Conservation (phyloP, 1,284 basidiomycete genomes). For the Polyporus tsugae region DNA sequence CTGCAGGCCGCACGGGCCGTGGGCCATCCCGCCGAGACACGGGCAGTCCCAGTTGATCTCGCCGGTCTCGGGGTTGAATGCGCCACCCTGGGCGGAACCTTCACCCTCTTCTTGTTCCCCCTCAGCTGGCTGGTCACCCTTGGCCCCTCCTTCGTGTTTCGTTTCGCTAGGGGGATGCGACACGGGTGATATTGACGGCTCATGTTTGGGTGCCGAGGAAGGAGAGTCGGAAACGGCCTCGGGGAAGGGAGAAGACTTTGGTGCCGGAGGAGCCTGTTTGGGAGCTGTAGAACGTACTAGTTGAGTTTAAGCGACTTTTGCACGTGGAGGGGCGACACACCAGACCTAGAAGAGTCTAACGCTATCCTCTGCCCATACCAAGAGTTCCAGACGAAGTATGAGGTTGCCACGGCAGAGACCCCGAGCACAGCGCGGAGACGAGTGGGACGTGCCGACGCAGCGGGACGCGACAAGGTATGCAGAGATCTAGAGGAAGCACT, state of each 20-base stretch:
- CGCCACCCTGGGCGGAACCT: constrained; percentile 48
- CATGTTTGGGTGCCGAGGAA: constrained; percentile 21
- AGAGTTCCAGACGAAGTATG: constrained; percentile 51
- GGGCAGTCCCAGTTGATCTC: constrained; percentile 99
- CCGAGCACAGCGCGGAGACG: constrained; percentile 50
- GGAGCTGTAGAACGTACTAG: constrained; percentile 16
- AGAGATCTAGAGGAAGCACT: constrained; percentile 51
- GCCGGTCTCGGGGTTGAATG: constrained; percentile 93
- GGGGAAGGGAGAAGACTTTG: constrained; percentile 26
- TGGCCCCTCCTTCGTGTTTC: constrained; percentile 16
- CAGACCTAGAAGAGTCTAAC: constrained; percentile 42
- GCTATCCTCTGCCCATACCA: constrained; percentile 52
- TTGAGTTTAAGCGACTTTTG: not conserved
- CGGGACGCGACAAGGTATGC: constrained; percentile 47
- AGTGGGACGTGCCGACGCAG: constrained; percentile 35
- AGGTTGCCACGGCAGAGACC: constrained; percentile 53
- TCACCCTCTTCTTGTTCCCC: constrained; percentile 43
- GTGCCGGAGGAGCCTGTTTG: constrained; percentile 31
- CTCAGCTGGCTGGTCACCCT: constrained; percentile 35
- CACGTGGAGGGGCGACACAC: constrained; percentile 20
- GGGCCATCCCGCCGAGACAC: constrained; percentile 97
- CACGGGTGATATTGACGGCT: constrained; percentile 25
- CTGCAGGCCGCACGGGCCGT: constrained; percentile 94
- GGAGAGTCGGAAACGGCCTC: constrained; percentile 25
- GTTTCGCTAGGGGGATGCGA: constrained; percentile 20